Base-by-base conservation (phyloP, 1,139 yeast genomes). In the Debaryomyces singareniensis region DNA sequence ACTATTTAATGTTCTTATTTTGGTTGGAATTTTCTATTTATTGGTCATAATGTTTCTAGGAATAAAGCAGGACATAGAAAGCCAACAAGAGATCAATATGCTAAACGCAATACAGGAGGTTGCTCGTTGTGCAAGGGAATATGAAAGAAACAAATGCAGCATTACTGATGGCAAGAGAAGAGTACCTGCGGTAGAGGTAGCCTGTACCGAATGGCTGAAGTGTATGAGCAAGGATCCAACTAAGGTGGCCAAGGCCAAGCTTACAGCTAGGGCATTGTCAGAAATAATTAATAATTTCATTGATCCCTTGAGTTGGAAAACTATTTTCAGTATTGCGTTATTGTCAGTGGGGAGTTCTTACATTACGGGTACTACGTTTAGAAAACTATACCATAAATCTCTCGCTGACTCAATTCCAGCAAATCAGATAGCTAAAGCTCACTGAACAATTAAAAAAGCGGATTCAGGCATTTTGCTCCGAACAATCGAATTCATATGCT, bases 211-310 rank as follows among this genome's bases (percentile, higher is more conserved):
- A 25, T 85, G 95, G 94, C 80, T 75, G 38, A 71, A 68, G 37
- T 91, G 98, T 53, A 87, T 84, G 95, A 75, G 78, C 43, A 67
- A 86, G 36, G 94, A 89, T 44, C 95, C 96, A 10, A 72, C 75
- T 25, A 62, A 74, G 5, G 74, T 87, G n/a, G 93, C 91, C 4
- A 70, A 75, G 28, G 84, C 93, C 3, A 69, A 74, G 42, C 73
- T 87, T 18, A 74, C 87, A 1, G 95, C 95, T 0, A 89, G 80
- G 46, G 75, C 93, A 0, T 68, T 86, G 47, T 94, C 93, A 1
- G 91, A 81, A 38, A 80, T 85, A 14, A 64, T 86, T 29, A 82
- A 86, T 51, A 80, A 91, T 2, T 82, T 86, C 42, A 60, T 85
- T 24, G 72, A 70, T 35, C 87, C 87, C 1, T 75, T 86, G 25